Base-by-base conservation (phyloP, 2,329 filamentous ascomycete genomes). In the Metarhizium robertsii region DNA sequence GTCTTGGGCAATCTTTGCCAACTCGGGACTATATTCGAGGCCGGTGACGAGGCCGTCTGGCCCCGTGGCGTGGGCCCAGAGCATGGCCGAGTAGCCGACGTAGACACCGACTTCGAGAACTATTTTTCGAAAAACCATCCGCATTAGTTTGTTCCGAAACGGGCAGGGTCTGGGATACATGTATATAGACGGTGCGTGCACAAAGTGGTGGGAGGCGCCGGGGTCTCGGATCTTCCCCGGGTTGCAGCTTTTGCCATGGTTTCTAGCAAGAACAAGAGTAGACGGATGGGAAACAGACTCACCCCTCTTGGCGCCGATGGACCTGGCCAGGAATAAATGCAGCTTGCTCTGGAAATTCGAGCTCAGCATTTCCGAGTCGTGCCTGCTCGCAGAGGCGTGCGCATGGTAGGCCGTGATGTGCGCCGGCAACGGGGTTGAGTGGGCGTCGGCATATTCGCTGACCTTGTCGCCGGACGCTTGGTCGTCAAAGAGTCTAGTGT, bases 31-130 rank as follows among this genome's bases (percentile, higher is more conserved):
- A 25, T 25, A 25, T 25, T 25, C 25, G 25, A 25, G 25, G 25
- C 25, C 25, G 25, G 50, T 71, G 50, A 79, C 75, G 14, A 62
- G 63, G 52, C 76, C 76, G 2, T 67, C 64, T 2, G 69, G 67
- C 0, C 76, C 76, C 3, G 76, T 69, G 34, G 74, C 75, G 25
- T 79, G 69, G 2, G 74, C 64, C 75, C 75, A 79, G 16, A 75
- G 68, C 61, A 78, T 68, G 60, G 69, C 67, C n/a, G 75, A 78
- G 64, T 76, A 78, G 45, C 76, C 75, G 25, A 75, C 67, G 57
- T 74, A 79, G 55, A 78, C 74, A 45, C 76, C 76, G 40, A 79
- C 69, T 57, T 79, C 76, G 52, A 79, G 71, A 16, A 78, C 75
- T 77, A 16, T 38, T 25, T 25, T 25, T 25, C 25, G 4, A 25